A percentile compares a stretch with the other conserved stretches of the same genome.
phyloP scores from a whole-genome alignment of 202 grass and related monocot genomes.

The Eragrostis tef region DNA sequence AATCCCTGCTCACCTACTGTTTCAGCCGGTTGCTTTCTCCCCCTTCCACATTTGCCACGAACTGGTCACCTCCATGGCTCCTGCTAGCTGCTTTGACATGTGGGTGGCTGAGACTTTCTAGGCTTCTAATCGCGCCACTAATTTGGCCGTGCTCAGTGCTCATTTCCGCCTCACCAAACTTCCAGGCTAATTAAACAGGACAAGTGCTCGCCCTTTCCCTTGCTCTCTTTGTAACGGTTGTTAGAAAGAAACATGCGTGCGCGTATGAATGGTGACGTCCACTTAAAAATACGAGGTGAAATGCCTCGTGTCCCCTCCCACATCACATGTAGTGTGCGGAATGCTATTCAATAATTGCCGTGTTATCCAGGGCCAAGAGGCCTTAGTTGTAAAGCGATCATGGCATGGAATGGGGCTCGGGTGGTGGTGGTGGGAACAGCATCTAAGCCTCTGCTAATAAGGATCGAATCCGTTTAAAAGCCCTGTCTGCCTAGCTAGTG shows the following conservation, averaged over 20 bases:
- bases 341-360: constrained; percentile 41
- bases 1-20: constrained; percentile 38
- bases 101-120: constrained; percentile 19
- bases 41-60: constrained; percentile 26
- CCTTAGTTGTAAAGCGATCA: constrained; percentile 60
- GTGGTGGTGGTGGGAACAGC: constrained; percentile 22
- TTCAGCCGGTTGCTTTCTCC: not conserved
- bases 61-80: not conserved
- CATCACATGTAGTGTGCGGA: constrained; percentile 19
- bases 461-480: constrained; percentile 56
- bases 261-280: constrained; percentile 40
- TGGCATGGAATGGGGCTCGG: constrained; percentile 28
- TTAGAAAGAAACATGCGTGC: not conserved
- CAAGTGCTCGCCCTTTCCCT: not conserved
- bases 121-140: not conserved
- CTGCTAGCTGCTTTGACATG: constrained; percentile 10
- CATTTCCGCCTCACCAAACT: constrained; percentile 46
- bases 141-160: not conserved
- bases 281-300: constrained; percentile 25
- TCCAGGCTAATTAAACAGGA: constrained; percentile 7
- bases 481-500: constrained; percentile 43
- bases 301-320: constrained; percentile 11
- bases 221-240: constrained; percentile 20
- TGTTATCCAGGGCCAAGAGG: constrained; percentile 30
- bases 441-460: constrained; percentile 41